phyloP scores from a whole-genome alignment of 768 basidiomycete species.

The Boletellus emodensis region DNA sequence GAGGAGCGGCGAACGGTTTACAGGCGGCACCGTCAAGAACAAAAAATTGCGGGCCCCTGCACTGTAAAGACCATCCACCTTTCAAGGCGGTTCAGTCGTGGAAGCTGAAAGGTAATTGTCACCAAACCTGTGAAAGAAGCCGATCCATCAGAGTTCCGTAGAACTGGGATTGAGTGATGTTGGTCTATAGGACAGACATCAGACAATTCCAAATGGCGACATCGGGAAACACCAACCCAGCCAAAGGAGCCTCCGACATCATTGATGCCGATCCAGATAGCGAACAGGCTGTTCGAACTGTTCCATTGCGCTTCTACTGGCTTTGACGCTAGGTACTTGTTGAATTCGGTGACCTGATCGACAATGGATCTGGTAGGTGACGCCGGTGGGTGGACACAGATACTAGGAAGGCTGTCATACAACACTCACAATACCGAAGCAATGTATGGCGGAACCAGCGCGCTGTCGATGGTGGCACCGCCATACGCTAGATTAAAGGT shows the following conservation, averaged over 20 bases:
- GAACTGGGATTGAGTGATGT: slow-evolving; percentile 21
- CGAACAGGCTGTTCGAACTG: slow-evolving; percentile 54
- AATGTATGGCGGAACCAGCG: slow-evolving; percentile 49
- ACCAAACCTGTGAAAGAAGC: slow-evolving; percentile 27
- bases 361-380: slow-evolving; percentile 21
- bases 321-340: slow-evolving; percentile 42
- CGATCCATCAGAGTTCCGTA: slow-evolving; percentile 23
- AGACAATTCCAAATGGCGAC: neutral
- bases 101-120: neutral
- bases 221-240: slow-evolving; percentile 15
- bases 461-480: slow-evolving; percentile 61
- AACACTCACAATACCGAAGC: slow-evolving; percentile 51
- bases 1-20: slow-evolving; percentile 55
- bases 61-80: slow-evolving; percentile 22
- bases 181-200: slow-evolving; percentile 14
- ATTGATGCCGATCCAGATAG: slow-evolving; percentile 71
- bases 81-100: neutral
- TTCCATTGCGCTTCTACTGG: slow-evolving; percentile 55
- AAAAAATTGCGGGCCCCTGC: slow-evolving; percentile 58
- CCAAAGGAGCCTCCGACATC: slow-evolving; percentile 38
- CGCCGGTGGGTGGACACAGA: neutral
- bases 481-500: slow-evolving; percentile 68
- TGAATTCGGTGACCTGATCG: slow-evolving; percentile 61
- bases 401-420: neutral
- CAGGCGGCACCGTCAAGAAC: slow-evolving; percentile 59